These are phyloP conservation scores for Carallia brachiata DNA, from an alignment of 345 rosid genomes.

Conservation along the genomic window DNA sequence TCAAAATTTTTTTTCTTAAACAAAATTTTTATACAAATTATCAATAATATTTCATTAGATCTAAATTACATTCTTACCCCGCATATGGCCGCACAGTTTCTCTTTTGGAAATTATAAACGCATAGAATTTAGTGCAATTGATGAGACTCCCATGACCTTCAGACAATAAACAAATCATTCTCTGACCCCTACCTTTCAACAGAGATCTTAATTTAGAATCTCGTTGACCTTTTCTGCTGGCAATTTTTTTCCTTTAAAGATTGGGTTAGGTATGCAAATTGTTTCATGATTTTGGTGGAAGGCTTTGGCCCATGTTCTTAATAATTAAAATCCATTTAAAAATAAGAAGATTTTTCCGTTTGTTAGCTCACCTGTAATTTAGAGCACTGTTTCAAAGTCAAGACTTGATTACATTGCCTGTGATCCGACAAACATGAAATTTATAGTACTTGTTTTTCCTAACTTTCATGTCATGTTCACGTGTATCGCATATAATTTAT, in stretches of 20 bases:
- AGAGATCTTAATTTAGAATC: conserved; percentile 40
- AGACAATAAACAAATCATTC: conserved; percentile 9
- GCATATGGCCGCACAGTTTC: no score
- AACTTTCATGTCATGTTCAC: not conserved
- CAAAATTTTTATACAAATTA: no score
- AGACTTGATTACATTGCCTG: conserved; percentile 3
- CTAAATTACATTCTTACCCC: no score
- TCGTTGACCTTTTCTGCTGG: conserved; percentile 34
- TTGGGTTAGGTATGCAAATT: not conserved
- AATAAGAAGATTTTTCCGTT: conserved; percentile 9
- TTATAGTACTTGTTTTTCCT: no score
- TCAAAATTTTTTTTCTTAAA: no score
- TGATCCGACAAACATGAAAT: not conserved
- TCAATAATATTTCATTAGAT: no score
- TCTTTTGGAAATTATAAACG: no score
- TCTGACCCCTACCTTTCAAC: conserved; percentile 36
- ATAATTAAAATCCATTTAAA: conserved; percentile 4
- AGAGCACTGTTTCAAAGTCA: not conserved
- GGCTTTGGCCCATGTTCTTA: not conserved
- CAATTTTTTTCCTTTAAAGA: conserved; percentile 1
- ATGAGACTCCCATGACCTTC: conserved; percentile 34
- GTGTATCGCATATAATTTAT: not conserved
- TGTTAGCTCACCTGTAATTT: not conserved
- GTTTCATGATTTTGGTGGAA: not conserved
- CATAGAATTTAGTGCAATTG: conserved; percentile 17